Base-by-base conservation (phyloP, 1,139 yeast species). In the Eremothecium gossypii region DNA sequence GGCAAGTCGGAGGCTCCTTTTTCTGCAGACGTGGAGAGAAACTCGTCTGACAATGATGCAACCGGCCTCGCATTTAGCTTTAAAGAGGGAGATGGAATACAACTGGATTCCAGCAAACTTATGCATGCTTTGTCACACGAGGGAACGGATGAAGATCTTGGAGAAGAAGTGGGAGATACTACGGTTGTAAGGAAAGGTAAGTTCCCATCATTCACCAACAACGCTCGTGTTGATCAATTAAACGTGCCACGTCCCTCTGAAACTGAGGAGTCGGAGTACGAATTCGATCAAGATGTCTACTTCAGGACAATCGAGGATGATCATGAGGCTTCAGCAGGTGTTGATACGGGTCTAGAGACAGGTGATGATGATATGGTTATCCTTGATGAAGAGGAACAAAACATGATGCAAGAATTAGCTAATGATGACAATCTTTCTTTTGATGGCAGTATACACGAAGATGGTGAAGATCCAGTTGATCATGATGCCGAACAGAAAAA, bases 261-360 rank as follows among this genome's bases (percentile, higher is more conserved):
- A 26, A 54, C 58, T 13, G 61, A 58, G 17, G 68, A 65, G 30
- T 77, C 86, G 0, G 87, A 80, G 46, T 84, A 79, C 55, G 85
- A 80, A 54, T 76, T 81, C 47, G 87, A 81, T 57, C 83, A 79
- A 53, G 81, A 80, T 51, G 83, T 79, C 48, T 69, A 81, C 45
- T 70, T 81, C 43, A 81, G 81, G 35, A 79, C 86, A 0, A 66
- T 78, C 40, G 83, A 79, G 50, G 83, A 79, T 17, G 84, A 79
- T 53, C 74, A 76, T 49, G 83, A 77, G 30, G 51, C 55, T 31
- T 59, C 59, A 36, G 49, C 52, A 12, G 47, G 50, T 12, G 48
- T 60, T 3, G 67, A 70, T 37, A 66, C 68, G 42, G 73, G 78
- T 2, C 50, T 75, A 38, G 79, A 72, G 26, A 72, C 79, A 17